A percentile compares a stretch with the other conserved stretches of the same genome.
Evolutionary conservation across 2,329 filamentous ascomycete genomes (phyloP).

Genomic region (Colletotrichum scovillei): DNA sequence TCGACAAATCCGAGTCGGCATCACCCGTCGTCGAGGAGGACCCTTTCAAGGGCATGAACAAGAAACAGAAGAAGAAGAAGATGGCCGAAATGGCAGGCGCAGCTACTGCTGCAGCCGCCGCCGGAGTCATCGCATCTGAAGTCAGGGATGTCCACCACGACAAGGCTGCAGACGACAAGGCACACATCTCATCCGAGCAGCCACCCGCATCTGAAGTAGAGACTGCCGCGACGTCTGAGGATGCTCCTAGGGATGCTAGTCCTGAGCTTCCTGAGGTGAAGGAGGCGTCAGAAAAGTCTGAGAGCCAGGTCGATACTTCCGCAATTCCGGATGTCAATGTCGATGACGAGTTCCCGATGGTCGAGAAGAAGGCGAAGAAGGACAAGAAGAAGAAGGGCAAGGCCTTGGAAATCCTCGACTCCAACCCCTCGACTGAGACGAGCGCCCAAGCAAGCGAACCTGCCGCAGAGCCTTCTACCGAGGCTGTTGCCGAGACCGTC

Average conservation of each 20-base stretch:
- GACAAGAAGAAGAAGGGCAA: constrained; percentile 39
- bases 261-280: neutral
- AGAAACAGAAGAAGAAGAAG: constrained; percentile 32
- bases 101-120: neutral
- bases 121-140: neutral
- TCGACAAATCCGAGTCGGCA: neutral
- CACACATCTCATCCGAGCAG: neutral
- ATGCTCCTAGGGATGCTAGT: neutral
- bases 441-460: neutral
- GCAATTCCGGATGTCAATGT: constrained; percentile 16
- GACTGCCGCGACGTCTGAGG: neutral
- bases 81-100: constrained; percentile 24
- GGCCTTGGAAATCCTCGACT: constrained; percentile 27
- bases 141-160: neutral
- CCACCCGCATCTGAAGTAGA: neutral
- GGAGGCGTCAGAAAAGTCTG: constrained; percentile 13
- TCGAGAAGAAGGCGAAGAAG: constrained; percentile 36
- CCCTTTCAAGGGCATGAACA: constrained; percentile 4
- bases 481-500: neutral
- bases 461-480: neutral
- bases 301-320: neutral
- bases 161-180: neutral
- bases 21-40: neutral
- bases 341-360: constrained; percentile 35
- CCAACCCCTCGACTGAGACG: neutral